Base-by-base conservation (phyloP, 2,329 filamentous ascomycete genomes). In the Aspergillus japonicus region DNA sequence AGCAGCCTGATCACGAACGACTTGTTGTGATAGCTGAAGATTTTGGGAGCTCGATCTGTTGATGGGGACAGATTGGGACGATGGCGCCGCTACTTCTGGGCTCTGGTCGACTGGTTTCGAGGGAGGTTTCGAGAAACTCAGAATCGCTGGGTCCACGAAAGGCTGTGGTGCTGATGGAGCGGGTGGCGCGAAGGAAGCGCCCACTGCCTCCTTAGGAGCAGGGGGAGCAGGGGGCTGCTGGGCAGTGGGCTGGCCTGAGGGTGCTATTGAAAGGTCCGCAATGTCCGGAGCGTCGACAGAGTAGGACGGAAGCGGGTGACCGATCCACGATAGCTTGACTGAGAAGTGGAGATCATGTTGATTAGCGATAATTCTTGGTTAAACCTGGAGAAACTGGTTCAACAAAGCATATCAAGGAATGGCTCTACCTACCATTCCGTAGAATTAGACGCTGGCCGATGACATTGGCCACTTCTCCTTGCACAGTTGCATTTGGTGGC, bases 61-160 rank as follows among this genome's bases (percentile, higher is more conserved):
- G 57, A 71, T 58, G n/a, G 68, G 69, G 26, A 65, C 55, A 14
- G 61, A 54, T 31, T 66, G 66, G 31, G 56, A 50, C 47, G 65
- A 66, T 23, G 60, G 61, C 3, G 48, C 31, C 14, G 62, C 50
- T 12, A 62, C 54, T 44, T 63, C 31, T 49, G 35, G 33, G 50
- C 54, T 50, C 19, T 62, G 49, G 48, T 31, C 50, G 47, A 50
- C 33, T 56, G 64, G 59, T 50, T 57, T 52, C 54, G 62, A 50
- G 39, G 69, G 60, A 11, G 72, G 70, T 61, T 73, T 76, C 10
- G 78, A 75, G 71, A 91, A 84, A 71, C 90, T 92, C 50, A 96
- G 73, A 57, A 96, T 96, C 3, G 91, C 91, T 11, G 91, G 91
- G 68, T 96, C 91, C n/a, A 88, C 83, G 69, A 95, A 92, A 0